Evolutionary conservation across 495 filamentous ascomycete genomes (phyloP), one percentile per base, ranked within the genome.

Genomic region (Daldinia grandis): DNA sequence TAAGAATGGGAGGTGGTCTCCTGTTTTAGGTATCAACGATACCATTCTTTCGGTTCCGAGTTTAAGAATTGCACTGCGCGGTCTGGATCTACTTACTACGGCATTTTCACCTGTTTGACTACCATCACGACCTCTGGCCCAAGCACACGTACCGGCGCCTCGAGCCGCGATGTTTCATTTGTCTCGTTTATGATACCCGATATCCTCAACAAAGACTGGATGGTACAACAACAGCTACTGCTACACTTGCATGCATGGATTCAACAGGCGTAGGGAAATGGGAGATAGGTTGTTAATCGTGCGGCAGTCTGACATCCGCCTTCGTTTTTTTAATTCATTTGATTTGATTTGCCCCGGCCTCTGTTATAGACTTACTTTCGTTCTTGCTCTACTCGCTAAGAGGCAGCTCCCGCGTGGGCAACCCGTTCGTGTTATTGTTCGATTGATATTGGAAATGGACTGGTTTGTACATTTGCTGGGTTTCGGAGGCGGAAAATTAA

Each of bases 291-390:
- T 63, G 54, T 28, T 2, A 55, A 54, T 66, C 37, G 53, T 19
- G 35, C 21, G 38, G 56, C 21, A 59, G 40, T 63, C 54, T 50
- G 47, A 51, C 25, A 64, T 61, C 51, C 40, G 25, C 19, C 66
- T 64, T 78, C 73, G 66, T 55, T 76, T 76, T 67, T 76, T 74
- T 62, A 57, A 70, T 68, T 68, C 64, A 57, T 57, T 53, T 75
- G 55, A 30, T 72, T 70, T 67, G 64, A 47, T 59, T 51, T 68
- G 59, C 61, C 74, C 56, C 62, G 59, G 69, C 51, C 50, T 69
- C 75, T 69, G 68, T 75, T 73, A 56, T 66, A 62, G 69, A 67
- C 50, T 67, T 67, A 67, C 50, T 64, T 67, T 40, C 27, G 9
- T 66, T 71, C 68, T 58, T 35, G 53, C 27, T 50, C 37, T 62